These are phyloP conservation scores for Populus euphratica DNA, from an alignment of 345 rosid genomes.

Conservation along the genomic window DNA sequence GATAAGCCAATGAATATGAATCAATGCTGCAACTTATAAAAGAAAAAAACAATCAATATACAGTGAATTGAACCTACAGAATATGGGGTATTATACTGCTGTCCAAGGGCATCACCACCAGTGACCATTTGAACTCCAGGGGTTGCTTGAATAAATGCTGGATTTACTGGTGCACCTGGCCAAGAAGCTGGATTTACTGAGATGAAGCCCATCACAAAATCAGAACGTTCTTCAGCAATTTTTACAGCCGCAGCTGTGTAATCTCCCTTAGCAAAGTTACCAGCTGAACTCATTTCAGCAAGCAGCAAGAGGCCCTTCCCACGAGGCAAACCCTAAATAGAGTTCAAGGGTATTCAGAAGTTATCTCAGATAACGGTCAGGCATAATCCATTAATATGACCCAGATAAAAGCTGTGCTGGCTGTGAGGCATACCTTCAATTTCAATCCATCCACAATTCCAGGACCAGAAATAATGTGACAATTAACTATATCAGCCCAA, in stretches of 20 bases:
- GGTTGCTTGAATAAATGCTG: slow-evolving; percentile 88
- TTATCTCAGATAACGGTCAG: slow-evolving; percentile 3
- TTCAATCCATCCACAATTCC: slow-evolving; percentile 94
- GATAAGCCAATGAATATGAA: not conserved
- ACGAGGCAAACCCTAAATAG: slow-evolving; percentile 73
- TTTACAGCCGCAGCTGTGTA: slow-evolving; percentile 91
- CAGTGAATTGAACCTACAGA: slow-evolving; percentile 51
- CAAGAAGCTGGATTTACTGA: slow-evolving; percentile 95
- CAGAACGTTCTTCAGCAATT: slow-evolving; percentile 90
- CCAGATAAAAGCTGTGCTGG: not conserved
- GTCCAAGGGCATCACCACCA: slow-evolving; percentile 91
- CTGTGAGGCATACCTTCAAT: slow-evolving; percentile 56
- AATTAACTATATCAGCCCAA: slow-evolving; percentile 95
- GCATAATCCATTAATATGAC: not conserved
- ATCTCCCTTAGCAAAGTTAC: slow-evolving; percentile 90
- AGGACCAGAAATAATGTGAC: slow-evolving; percentile 89
- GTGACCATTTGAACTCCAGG: slow-evolving; percentile 96
- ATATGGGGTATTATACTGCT: slow-evolving; percentile 89
- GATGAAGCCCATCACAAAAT: slow-evolving; percentile 94
- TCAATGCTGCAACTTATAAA: not conserved
- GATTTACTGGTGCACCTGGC: slow-evolving; percentile 77
- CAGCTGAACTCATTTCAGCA: slow-evolving; percentile 99
- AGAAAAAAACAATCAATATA: not conserved
- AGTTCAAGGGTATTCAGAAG: not conserved
- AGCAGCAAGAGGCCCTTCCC: slow-evolving; percentile 85